Evolutionary conservation across 345 rosid species (phyloP).

Genomic region (Eutrema heterophyllum): DNA sequence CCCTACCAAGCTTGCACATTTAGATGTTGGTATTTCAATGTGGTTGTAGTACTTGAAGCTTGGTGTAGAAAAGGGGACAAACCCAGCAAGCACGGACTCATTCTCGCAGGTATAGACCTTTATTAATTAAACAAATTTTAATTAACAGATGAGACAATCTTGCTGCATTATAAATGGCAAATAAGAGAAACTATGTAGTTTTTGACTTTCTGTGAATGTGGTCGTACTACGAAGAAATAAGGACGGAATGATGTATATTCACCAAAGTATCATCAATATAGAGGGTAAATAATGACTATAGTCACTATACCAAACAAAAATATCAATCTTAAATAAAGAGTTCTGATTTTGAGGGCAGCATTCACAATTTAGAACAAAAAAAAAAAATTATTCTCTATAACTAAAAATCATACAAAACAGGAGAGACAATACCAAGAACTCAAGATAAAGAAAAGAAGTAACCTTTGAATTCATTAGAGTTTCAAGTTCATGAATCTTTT

Average conservation of each 20-base stretch:
- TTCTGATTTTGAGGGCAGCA: neutral
- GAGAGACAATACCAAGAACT: neutral
- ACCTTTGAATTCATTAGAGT: constrained; percentile 82
- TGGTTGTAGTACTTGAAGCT: constrained; percentile 48
- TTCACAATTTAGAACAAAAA: neutral
- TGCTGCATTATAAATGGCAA: neutral
- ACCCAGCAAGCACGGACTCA: constrained; percentile 57
- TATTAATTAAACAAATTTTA: constrained; percentile 5
- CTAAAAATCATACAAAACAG: neutral
- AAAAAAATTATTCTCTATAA: neutral
- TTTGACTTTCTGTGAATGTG: neutral
- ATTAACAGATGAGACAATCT: neutral
- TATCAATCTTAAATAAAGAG: neutral
- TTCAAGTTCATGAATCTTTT: constrained; percentile 58
- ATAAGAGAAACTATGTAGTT: neutral
- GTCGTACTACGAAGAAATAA: neutral
- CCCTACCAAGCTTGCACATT: constrained; percentile 17
- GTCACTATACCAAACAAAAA: neutral
- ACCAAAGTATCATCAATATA: neutral
- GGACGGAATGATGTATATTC: neutral
- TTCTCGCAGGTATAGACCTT: constrained; percentile 71
- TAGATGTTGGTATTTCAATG: constrained; percentile 26
- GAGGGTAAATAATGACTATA: too few relatives aligned
- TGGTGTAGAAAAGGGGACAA: constrained; percentile 55
- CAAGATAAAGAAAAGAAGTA: constrained; percentile 17